phyloP scores from a whole-genome alignment of 495 filamentous ascomycete species.

The Xanthoparmelia taractica region DNA sequence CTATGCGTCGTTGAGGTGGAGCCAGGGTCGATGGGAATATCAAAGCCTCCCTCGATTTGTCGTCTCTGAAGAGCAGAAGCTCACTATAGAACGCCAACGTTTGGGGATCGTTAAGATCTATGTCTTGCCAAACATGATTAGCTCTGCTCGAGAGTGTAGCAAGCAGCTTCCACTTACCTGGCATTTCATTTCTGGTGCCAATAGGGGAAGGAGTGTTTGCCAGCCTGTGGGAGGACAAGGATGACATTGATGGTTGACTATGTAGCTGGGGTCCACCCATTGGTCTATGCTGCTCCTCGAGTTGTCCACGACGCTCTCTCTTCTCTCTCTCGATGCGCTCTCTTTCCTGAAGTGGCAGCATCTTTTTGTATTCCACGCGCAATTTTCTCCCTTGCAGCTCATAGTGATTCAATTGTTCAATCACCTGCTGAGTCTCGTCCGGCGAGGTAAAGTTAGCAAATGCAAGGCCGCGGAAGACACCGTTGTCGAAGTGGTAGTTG shows the following conservation, averaged over 20 bases:
- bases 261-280: constrained; percentile 58
- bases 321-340: constrained; percentile 97
- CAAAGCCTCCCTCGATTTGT: constrained; percentile 64
- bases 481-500: constrained; percentile 99
- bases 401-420: constrained; percentile 85
- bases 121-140: constrained; percentile 41
- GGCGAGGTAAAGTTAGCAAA: constrained; percentile 98
- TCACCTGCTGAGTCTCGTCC: constrained; percentile 85
- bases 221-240: constrained; percentile 63
- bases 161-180: constrained; percentile 42
- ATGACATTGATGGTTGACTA: constrained; percentile 75
- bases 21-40: constrained; percentile 75
- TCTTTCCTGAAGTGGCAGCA: constrained; percentile 88
- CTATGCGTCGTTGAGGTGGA: constrained; percentile 73
- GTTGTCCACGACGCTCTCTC: constrained; percentile 87
- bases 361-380: constrained; percentile 98
- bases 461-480: constrained; percentile 89
- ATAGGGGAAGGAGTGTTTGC: constrained; percentile 67
- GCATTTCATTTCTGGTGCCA: constrained; percentile 52
- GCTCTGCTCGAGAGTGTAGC: not conserved
- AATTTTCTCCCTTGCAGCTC: constrained; percentile 91
- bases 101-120: constrained; percentile 86
- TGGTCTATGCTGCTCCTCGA: constrained; percentile 91
- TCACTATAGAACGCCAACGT: constrained; percentile 84
- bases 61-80: constrained; percentile 80